A percentile compares a stretch with the other conserved stretches of the same genome.
Evolutionary conservation across 495 filamentous ascomycete genomes (phyloP).

Genomic region (Jackrogersella multiformis): DNA sequence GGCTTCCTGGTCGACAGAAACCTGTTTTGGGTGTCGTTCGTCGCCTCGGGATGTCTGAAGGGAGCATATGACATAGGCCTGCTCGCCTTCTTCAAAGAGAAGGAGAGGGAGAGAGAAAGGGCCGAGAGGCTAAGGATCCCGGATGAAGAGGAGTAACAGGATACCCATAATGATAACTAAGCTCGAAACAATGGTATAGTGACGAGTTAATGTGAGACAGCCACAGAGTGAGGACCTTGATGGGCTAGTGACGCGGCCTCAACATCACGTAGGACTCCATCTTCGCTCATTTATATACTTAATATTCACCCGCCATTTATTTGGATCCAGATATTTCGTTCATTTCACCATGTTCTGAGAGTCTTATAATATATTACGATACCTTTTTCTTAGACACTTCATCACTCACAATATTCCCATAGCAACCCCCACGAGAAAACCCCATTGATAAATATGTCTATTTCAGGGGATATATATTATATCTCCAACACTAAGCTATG

Average conservation of each 20-base stretch:
- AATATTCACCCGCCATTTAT: background rate
- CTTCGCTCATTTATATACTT: background rate
- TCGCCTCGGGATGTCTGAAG: constrained; percentile 74
- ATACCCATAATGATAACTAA: background rate
- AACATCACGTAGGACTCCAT: background rate
- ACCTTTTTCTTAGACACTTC: too few species aligned
- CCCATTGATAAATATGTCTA: too few species aligned
- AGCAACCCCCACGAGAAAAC: too few species aligned
- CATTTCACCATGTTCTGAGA: too few species aligned
- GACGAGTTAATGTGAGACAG: background rate
- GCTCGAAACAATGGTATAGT: background rate
- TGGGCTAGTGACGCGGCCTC: constrained; percentile 22
- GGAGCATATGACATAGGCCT: constrained; percentile 77
- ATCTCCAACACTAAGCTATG: too few species aligned
- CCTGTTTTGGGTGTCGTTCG: constrained; percentile 78
- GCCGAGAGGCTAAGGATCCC: constrained; percentile 17
- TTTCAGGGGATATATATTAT: too few species aligned
- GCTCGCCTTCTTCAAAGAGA: constrained; percentile 70
- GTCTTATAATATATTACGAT: too few species aligned
- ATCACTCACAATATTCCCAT: too few species aligned
- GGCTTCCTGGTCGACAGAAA: constrained; percentile 71
- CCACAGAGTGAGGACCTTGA: constrained; percentile 26
- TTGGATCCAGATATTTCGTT: too few species aligned
- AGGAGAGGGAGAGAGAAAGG: constrained; percentile 34
- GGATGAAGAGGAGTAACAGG: constrained; percentile 9